Evolutionary conservation across 2,329 filamentous ascomycete genomes (phyloP).

Genomic region (Colletotrichum sp.): DNA sequence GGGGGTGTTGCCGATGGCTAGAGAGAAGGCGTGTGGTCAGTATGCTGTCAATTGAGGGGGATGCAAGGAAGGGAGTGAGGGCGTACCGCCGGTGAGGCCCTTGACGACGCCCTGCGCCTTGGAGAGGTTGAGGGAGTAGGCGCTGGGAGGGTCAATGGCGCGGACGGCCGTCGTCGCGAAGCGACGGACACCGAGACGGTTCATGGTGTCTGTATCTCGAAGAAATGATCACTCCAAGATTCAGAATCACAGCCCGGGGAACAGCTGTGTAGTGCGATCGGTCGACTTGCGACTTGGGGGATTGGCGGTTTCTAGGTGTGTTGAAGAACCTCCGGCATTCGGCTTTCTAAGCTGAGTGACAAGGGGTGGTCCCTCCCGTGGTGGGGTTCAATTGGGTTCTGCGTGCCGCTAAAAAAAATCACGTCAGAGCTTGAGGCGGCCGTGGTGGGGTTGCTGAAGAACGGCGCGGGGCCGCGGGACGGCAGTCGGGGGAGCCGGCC

Average conservation of each 20-base stretch:
- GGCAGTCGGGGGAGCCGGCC: neutral
- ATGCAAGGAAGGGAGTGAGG: neutral
- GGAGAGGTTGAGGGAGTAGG: constrained; percentile 75
- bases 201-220: constrained; percentile 55
- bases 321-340: constrained; percentile 12
- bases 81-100: constrained; percentile 80
- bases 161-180: constrained; percentile 67
- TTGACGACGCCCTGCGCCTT: constrained; percentile 80
- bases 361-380: neutral
- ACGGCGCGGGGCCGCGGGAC: neutral
- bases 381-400: constrained; percentile 19
- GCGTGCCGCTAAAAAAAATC: neutral
- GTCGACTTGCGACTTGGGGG: neutral
- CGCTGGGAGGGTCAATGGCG: constrained; percentile 48
- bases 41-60: neutral
- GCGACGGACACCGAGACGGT: constrained; percentile 70
- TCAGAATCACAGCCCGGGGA: neutral
- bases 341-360: constrained; percentile 12
- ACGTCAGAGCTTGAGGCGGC: constrained; percentile 11
- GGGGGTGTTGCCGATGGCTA: constrained; percentile 97
- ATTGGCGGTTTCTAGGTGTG: neutral
- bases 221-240: neutral
- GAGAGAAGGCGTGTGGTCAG: neutral
- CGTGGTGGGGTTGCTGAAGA: neutral
- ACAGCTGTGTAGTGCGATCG: neutral